Base-by-base conservation (phyloP, 257 asterid species). In the Jasminum sambac region DNA sequence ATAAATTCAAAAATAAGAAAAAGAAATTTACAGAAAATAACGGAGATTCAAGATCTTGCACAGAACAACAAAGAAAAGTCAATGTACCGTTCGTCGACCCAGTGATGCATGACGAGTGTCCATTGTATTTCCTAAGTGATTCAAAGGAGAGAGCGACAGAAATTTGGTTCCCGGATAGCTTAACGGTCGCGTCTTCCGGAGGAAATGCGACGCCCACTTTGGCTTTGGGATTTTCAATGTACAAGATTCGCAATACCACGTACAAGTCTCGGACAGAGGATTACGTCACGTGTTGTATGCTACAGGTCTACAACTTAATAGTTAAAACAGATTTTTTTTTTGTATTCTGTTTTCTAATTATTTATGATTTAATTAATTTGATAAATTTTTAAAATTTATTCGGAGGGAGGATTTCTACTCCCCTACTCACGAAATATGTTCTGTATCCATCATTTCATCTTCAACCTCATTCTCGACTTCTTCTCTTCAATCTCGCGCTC, bases 61-160 rank as follows among this genome's bases (percentile, higher is more conserved):
- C 9, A 26, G 6, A 34, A 24, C 67, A 59, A 62, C 36, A 2
- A 19, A 66, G 17, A 65, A 44, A 41, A 23, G 80, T 73, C 63
- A 58, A 52, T 55, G 34, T 79, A 95, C 98, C 96, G 98, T 91
- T 67, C 90, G 85, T 34, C 98, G 96, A 67, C 89, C 98, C 23
- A 95, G 95, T 21, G 99, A 71, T 43, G 95, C 97, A 79, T 85
- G 98, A 59, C 95, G 99, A 76, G 86, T 66, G 40, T 89, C 96
- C 99, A 94, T 92, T 62, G 19, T 8, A 23, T 55, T 52, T 17
- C n/a, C 36, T 55, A 55, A 11, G 16, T 13, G 36, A 23, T 9
- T 55, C 34, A 55, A 55, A 14, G 3, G 36, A 23, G 16, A 11
- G 16, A 21, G n/a, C 34, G 14, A 55, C 6, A 17, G 61, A 52